phyloP scores from a whole-genome alignment of 139 green algal species.

The Asterochloris erici region DNA sequence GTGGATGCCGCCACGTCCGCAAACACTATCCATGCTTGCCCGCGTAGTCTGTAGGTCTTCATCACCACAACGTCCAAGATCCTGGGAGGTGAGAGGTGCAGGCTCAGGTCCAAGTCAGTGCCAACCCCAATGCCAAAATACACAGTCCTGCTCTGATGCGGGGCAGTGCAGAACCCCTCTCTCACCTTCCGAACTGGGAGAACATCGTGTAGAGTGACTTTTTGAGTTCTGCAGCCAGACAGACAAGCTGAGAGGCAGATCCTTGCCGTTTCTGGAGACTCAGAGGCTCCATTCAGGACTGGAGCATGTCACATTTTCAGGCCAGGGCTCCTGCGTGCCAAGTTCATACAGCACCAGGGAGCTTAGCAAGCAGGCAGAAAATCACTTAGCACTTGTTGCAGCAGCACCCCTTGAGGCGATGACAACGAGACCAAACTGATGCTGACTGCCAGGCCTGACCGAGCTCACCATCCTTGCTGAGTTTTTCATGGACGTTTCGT shows the following conservation, averaged over 20 bases:
- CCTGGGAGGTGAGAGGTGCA: conserved; percentile 19
- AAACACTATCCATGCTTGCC: conserved; percentile 97
- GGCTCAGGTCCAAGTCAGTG: too few species aligned
- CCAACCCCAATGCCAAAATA: too few species aligned
- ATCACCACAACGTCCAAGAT: conserved; percentile 89
- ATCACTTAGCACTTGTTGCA: background rate
- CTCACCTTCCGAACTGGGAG: conserved; percentile 80
- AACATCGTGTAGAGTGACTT: conserved; percentile 94
- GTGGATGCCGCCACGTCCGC: conserved; percentile 72
- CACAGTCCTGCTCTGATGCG: too few species aligned
- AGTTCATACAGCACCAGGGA: too few species aligned
- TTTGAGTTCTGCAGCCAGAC: conserved; percentile 76
- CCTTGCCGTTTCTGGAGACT: too few species aligned
- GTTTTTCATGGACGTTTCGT: conserved; percentile 93
- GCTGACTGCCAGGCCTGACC: background rate
- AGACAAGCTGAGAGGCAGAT: too few species aligned
- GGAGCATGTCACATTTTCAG: too few species aligned
- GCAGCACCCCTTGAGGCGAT: background rate
- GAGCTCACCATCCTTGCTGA: conserved; percentile 83
- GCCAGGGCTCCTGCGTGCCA: too few species aligned
- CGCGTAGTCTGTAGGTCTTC: conserved; percentile 84
- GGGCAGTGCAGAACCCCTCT: too few species aligned
- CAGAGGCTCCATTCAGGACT: too few species aligned
- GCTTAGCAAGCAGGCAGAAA: too few species aligned
- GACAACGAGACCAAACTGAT: background rate